Conservation (phyloP, 2,329 filamentous ascomycete genomes). For the Ophioceras dolichostomum region DNA sequence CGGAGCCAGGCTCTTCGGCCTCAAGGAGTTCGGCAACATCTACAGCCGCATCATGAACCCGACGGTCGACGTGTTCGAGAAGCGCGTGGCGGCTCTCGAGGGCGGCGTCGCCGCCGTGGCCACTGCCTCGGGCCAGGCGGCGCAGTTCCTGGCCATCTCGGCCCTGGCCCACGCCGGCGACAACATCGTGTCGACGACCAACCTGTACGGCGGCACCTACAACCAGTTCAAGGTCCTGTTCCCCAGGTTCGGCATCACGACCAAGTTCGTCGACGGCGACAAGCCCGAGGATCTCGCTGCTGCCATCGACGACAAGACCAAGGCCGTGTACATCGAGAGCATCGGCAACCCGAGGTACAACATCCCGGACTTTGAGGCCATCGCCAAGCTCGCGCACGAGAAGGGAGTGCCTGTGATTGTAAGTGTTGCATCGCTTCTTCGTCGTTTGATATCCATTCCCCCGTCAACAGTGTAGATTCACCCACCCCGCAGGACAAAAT, state of each 20-base stretch:
- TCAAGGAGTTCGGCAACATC: constrained; percentile 96
- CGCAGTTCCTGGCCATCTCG: constrained; percentile 81
- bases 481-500: neutral
- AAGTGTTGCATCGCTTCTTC: constrained; percentile 13
- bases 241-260: constrained; percentile 73
- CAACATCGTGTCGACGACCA: constrained; percentile 85
- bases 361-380: constrained; percentile 79
- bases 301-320: constrained; percentile 85
- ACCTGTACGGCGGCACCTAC: constrained; percentile 91
- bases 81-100: constrained; percentile 90
- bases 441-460: neutral
- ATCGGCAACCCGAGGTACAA: constrained; percentile 94
- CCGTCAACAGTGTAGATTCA: neutral
- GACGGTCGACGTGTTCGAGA: constrained; percentile 92
- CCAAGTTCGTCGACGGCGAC: constrained; percentile 80
- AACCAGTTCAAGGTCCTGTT: constrained; percentile 93
- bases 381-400: constrained; percentile 64
- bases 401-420: constrained; percentile 55
- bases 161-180: constrained; percentile 80
- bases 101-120: constrained; percentile 81
- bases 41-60: constrained; percentile 97
- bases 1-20: constrained; percentile 85
- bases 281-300: constrained; percentile 65
- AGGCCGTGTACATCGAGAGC: constrained; percentile 82
- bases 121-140: constrained; percentile 74